Conservation (phyloP, 192 early-diverging fungal species). For the Gonapodya sp. region DNA sequence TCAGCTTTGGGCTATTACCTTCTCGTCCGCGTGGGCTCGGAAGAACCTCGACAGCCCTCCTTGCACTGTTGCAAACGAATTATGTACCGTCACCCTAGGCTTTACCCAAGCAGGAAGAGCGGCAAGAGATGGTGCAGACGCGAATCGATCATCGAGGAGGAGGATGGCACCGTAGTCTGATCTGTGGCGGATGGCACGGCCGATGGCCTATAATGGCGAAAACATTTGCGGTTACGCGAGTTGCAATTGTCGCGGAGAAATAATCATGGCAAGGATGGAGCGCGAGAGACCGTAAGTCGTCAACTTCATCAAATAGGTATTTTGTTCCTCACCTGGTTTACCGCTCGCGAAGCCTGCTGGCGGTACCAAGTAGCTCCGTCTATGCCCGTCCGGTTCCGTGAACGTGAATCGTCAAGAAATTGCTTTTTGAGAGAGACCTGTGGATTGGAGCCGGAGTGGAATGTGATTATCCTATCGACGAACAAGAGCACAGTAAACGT, state of each 20-base stretch:
- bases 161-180: conserved; percentile 59
- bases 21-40: background rate
- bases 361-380: conserved; percentile 37
- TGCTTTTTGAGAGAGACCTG: conserved; percentile 31
- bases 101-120: conserved; percentile 64
- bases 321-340: conserved; percentile 58
- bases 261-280: too few species aligned
- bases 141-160: conserved; percentile 40
- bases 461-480: background rate
- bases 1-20: too few species aligned
- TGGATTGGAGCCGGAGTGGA: conserved; percentile 13
- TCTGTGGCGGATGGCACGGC: conserved; percentile 46
- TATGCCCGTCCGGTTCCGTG: background rate
- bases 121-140: conserved; percentile 25
- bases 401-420: conserved; percentile 25
- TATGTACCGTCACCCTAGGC: conserved; percentile 20
- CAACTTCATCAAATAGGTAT: too few species aligned
- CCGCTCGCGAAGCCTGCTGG: conserved; percentile 51
- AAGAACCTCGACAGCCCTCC: background rate
- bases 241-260: conserved; percentile 4
- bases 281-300: too few species aligned
- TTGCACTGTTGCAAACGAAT: conserved; percentile 6
- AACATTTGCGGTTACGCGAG: background rate
- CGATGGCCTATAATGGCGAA: conserved; percentile 25
- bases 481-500: conserved; percentile 7